Evolutionary conservation across 129 eudicot species (phyloP).

Genomic region (Sambucus nigra): DNA sequence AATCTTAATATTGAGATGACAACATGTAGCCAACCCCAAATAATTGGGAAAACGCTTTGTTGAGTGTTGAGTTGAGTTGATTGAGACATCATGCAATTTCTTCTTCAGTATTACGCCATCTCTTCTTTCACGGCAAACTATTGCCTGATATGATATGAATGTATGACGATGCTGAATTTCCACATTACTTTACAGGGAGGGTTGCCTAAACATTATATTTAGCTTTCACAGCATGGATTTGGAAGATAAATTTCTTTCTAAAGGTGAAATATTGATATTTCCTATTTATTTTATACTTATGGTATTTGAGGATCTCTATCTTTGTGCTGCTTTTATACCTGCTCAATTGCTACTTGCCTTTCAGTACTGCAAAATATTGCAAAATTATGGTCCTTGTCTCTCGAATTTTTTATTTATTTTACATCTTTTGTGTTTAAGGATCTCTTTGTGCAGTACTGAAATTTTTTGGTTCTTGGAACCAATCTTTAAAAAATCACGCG

Average conservation of each 20-base stretch:
- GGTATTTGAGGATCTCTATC: not conserved
- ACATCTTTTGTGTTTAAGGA: no score
- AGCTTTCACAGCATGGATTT: slow-evolving; percentile 23
- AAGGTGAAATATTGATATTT: slow-evolving; percentile 30
- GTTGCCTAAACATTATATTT: slow-evolving; percentile 11
- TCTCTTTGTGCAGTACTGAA: no score
- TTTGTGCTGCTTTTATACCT: no score
- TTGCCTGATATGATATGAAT: not conserved
- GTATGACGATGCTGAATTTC: slow-evolving; percentile 11
- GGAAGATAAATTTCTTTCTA: slow-evolving; percentile 32
- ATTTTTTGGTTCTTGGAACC: not conserved
- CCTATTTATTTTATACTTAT: slow-evolving; percentile 2
- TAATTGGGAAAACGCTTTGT: no score
- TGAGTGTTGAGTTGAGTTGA: no score
- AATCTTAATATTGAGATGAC: not conserved
- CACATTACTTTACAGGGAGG: slow-evolving; percentile 26
- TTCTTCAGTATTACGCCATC: not conserved
- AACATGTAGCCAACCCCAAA: no score
- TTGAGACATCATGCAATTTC: slow-evolving; percentile 1
- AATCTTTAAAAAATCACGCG: no score
- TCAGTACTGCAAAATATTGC: not conserved
- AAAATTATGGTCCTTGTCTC: no score
- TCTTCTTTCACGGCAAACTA: slow-evolving; percentile 1
- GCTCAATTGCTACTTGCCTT: no score
- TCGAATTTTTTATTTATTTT: no score